A percentile compares a stretch with the other conserved stretches of the same genome.
These are phyloP conservation scores for Danielia oregonensis DNA, from an alignment of 805 yeast species.

Conservation along the genomic window DNA sequence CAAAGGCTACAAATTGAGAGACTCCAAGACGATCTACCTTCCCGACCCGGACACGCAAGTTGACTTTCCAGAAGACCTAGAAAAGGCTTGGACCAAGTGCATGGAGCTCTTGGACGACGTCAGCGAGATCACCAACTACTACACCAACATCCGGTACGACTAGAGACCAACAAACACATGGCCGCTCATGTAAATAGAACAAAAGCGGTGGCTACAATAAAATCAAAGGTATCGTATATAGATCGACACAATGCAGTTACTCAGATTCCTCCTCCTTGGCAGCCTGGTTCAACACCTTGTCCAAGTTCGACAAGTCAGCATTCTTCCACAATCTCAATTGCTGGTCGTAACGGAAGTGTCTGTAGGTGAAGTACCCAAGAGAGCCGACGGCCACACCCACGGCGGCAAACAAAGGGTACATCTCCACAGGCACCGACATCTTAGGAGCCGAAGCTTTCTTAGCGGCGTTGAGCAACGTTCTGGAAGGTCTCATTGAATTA, in stretches of 20 bases:
- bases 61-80: conserved; percentile 50
- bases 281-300: conserved; percentile 38
- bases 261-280: conserved; percentile 21
- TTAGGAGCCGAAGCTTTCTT: conserved; percentile 24
- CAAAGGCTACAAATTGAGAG: conserved; percentile 55
- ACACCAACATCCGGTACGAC: conserved; percentile 58
- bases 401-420: conserved; percentile 47
- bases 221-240: conserved; percentile 1
- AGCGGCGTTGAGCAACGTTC: conserved; percentile 38
- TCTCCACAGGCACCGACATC: conserved; percentile 34
- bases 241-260: conserved; percentile 1
- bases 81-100: conserved; percentile 53
- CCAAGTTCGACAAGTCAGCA: conserved; percentile 41
- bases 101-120: conserved; percentile 62
- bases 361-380: conserved; percentile 41
- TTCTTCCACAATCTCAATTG: conserved; percentile 46
- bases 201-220: neutral
- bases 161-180: no score
- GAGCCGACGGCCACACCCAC: conserved; percentile 39
- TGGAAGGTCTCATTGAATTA: conserved; percentile 41
- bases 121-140: conserved; percentile 81
- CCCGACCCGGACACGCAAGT: conserved; percentile 61
- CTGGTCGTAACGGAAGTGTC: conserved; percentile 44
- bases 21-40: conserved; percentile 65
- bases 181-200: neutral